Base-by-base conservation (phyloP, 208 protist genomes). In the Trypanosoma conorhini region DNA sequence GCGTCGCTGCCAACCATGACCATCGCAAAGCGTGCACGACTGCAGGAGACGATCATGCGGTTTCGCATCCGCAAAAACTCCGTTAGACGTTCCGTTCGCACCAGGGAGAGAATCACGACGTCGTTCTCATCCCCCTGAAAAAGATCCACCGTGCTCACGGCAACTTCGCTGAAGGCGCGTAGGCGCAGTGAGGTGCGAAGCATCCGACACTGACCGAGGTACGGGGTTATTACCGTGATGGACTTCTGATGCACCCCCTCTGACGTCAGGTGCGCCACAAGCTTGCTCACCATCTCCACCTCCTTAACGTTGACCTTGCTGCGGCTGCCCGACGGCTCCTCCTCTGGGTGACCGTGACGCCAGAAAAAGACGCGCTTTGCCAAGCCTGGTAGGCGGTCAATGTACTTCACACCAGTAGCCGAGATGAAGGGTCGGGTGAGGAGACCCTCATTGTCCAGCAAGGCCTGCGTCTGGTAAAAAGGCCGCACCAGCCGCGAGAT, bases 111-210 rank as follows among this genome's bases (percentile, higher is more conserved):
- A 57, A 99, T 85, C 17, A 99, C 87, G 31, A 99, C 66, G 59
- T 98, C 93, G 57, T 94, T 94, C 81, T 99, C 97, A 62, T 98
- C 93, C 22, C 98, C 97, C 67, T 99, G 98, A 81, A 91, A 99
- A 24, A 97, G 89, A 80, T 99, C 97, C 7, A 99, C 91, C 35
- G 97, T 99, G 62, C 82, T 85, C 48, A 98, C 87, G 3, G 72
- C 79, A 33, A 96, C 83, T 30, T 93, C 89, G 5, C 82, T 71
- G 56, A 96, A 69, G 13, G 82, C 85, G 58, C 78, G 76, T 38
- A 94, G 58, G 8, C 88, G 87, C 65, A 96, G 66, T 40, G 83
- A 74, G 21, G 84, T 93, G 31, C 86, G 87, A 42, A 97, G 77
- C 74, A 92, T 80, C 42, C 83, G 76, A 59, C 75, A 86, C 80